Base-by-base conservation (phyloP, 768 basidiomycete genomes). In the Agrocybe pediades region DNA sequence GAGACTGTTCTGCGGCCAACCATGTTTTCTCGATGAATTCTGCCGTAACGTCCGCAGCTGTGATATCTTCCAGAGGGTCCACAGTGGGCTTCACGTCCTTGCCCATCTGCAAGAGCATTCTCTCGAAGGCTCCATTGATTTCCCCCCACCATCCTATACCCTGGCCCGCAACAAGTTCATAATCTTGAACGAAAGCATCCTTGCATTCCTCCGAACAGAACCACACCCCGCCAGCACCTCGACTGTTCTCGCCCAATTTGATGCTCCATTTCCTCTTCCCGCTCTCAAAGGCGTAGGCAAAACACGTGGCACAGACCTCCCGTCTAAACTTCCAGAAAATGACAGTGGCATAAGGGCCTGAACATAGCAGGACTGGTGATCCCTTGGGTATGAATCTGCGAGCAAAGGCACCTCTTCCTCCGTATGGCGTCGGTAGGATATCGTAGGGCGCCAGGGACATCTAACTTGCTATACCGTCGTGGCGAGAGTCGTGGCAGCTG, bases 231-330 rank as follows among this genome's bases (percentile, higher is more conserved):
- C 72, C 66, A 19, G 68, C 72, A 15, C 53, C 54, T 21, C 51
- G 51, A 23, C 44, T 54, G 1, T 62, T 59, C 9, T 51, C 48
- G 8, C 56, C 60, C 40, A 54, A 42, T 40, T 58, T 65, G 8
- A 68, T 60, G 36, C 63, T 74, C 84, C 84, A 85, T 23, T 72
- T 62, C 55, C 71, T 69, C 68, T 72, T 73, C 25, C 75, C 72
- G 23, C 71, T 70, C 47, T 83, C 80, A 58, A 79, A 80, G 21
- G 81, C 75, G 62, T 87, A 87, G 33, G 77, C 74, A 62, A 85
- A 87, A 66, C 87, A 88, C 62, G 79, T 71, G 9, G 77, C 80
- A 59, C 86, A 88, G 43, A 86, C 84, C 63, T 87, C 86, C 64
- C 81, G 84, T 36, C 84, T 76, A 58, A 86, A 88, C 55, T 79